Percentiles rank a stretch among this genome's conserved stretches.
Evolutionary conservation across 108 stramenopile species (phyloP).

Genomic region (Hondaea fermentalgiana): DNA sequence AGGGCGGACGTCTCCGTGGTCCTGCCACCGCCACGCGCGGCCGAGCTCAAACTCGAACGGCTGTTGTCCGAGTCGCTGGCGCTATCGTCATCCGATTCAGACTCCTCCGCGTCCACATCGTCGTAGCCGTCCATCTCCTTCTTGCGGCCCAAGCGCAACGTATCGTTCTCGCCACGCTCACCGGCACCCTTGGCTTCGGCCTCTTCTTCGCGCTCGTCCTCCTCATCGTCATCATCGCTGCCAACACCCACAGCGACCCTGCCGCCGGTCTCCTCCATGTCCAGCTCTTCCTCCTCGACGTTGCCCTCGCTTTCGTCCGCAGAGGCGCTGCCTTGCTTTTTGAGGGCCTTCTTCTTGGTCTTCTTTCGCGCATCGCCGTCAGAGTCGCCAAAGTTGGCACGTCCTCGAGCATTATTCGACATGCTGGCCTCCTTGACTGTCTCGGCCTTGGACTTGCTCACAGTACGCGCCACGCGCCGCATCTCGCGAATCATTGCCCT

Average conservation of each 20-base stretch:
- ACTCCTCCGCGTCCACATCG: constrained; percentile 22
- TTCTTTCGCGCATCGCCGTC: too few relatives aligned
- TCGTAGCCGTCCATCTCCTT: constrained; percentile 47
- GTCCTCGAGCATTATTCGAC: too few relatives aligned
- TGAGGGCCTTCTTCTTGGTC: too few relatives aligned
- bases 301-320: constrained; percentile 55
- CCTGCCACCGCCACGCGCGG: background rate
- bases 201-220: constrained; percentile 44
- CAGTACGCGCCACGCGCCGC: background rate
- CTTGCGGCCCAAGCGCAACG: constrained; percentile 42
- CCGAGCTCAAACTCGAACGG: too few relatives aligned
- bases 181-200: constrained; percentile 66
- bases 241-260: background rate
- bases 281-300: constrained; percentile 29
- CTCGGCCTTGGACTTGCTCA: constrained; percentile 61
- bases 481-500: constrained; percentile 47
- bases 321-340: background rate
- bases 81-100: constrained; percentile 16
- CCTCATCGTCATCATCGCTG: constrained; percentile 26
- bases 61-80: constrained; percentile 25
- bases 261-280: constrained; percentile 17
- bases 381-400: too few relatives aligned
- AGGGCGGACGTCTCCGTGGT: background rate
- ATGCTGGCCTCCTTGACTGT: constrained; percentile 23
- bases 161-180: constrained; percentile 38